These are phyloP conservation scores for Saccharomycopsis crataegensis DNA, from an alignment of 1,139 yeast genomes.

Conservation along the genomic window DNA sequence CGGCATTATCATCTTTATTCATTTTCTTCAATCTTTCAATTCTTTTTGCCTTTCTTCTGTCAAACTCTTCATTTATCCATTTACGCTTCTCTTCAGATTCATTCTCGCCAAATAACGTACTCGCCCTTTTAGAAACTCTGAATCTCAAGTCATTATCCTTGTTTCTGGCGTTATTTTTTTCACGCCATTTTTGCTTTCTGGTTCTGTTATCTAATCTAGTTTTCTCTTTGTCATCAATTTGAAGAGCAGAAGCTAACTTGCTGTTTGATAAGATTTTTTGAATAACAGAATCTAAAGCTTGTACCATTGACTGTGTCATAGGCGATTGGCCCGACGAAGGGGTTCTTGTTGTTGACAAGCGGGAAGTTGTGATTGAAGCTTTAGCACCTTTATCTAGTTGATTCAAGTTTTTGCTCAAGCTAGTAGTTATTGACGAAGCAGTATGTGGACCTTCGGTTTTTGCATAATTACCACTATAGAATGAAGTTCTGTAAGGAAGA, in stretches of 20 bases:
- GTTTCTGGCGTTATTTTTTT: slow-evolving; percentile 70
- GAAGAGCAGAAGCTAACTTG: slow-evolving; percentile 22
- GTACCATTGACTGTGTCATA: neutral
- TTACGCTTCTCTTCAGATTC: slow-evolving; percentile 47
- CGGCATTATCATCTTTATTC: slow-evolving; percentile 13
- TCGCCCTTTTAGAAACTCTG: slow-evolving; percentile 69
- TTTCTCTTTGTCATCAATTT: slow-evolving; percentile 44
- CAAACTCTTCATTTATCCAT: slow-evolving; percentile 77
- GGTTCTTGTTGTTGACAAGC: neutral
- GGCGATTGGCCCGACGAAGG: neutral
- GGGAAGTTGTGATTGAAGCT: neutral
- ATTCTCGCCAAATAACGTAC: slow-evolving; percentile 54
- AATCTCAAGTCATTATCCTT: slow-evolving; percentile 81
- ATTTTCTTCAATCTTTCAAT: slow-evolving; percentile 10
- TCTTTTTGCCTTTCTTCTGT: slow-evolving; percentile 54
- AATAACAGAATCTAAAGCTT: slow-evolving; percentile 2
- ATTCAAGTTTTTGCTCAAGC: neutral
- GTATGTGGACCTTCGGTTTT: neutral
- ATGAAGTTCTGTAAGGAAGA: neutral
- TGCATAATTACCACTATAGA: slow-evolving; percentile 1
- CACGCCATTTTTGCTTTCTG: slow-evolving; percentile 89
- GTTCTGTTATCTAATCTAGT: slow-evolving; percentile 68
- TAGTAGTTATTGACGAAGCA: neutral
- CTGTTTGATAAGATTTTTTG: slow-evolving; percentile 5
- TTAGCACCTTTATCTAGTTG: neutral